phyloP scores from a whole-genome alignment of 78 protist species.

The slime mould (Dictyostelium discoideum) region DNA sequence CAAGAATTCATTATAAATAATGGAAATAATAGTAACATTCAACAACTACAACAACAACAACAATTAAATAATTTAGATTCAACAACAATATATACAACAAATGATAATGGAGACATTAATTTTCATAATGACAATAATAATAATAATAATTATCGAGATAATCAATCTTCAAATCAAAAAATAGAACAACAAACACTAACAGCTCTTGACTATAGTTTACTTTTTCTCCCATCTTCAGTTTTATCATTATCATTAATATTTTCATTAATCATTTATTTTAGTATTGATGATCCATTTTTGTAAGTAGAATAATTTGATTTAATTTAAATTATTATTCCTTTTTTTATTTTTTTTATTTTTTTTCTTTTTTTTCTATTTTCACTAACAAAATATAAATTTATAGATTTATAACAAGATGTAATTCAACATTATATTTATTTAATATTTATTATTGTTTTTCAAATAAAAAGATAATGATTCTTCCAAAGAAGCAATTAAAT shows the following conservation, averaged over 20 bases:
- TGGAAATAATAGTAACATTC: not conserved
- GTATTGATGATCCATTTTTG: conserved; percentile 31
- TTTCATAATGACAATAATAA: not conserved
- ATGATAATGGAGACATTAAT: not conserved
- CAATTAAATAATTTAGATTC: not conserved
- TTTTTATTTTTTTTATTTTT: no score
- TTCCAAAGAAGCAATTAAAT: conserved; percentile 17
- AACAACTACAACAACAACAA: no score
- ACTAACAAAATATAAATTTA: not conserved
- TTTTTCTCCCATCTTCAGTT: not conserved
- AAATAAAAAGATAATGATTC: conserved; percentile 14
- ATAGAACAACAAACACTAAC: not conserved
- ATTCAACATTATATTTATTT: conserved; percentile 2
- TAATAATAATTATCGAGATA: conserved; percentile 8
- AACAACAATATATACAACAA: not conserved
- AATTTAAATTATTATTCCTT: no score
- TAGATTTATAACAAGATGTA: conserved; percentile 16
- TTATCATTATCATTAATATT: not conserved
- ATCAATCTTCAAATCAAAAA: not conserved
- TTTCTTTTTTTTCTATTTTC: no score
- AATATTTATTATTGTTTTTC: conserved; percentile 18
- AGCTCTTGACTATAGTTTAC: conserved; percentile 2
- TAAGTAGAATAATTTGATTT: not conserved
- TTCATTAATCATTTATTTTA: conserved; percentile 4
- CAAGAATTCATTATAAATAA: not conserved